phyloP scores from a whole-genome alignment of 83 land plant species.

The Isoetes engelmannii region DNA sequence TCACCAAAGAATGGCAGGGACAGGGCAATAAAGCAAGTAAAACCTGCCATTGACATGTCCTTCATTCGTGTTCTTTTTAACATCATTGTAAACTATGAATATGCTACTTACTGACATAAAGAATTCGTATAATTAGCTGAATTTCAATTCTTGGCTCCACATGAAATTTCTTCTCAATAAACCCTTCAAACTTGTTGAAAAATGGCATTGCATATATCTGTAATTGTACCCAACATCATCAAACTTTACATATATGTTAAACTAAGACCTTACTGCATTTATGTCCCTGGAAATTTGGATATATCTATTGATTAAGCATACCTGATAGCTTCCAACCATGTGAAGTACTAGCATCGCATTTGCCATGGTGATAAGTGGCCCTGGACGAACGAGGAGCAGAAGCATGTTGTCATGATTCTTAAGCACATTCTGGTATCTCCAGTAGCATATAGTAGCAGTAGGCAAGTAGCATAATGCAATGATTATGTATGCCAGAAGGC shows the following conservation, averaged over 20 bases:
- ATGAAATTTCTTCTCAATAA: not conserved
- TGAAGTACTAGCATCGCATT: conserved; percentile 5
- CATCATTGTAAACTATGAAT: not conserved
- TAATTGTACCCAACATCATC: not conserved
- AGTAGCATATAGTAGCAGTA: not conserved
- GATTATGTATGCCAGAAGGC: not conserved
- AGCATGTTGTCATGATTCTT: not conserved
- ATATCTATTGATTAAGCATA: not conserved
- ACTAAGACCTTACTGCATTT: not conserved
- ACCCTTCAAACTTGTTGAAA: not conserved
- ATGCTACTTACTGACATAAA: conserved; percentile 3
- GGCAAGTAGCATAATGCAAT: not conserved
- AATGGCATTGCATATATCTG: conserved; percentile 8
- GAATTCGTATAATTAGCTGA: not conserved
- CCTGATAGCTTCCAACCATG: conserved; percentile 2
- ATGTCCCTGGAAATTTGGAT: not conserved
- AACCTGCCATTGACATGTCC: not conserved
- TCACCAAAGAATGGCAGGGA: conserved; percentile 7
- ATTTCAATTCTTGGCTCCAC: not conserved
- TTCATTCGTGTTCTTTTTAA: not conserved
- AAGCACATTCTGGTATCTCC: not conserved
- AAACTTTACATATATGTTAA: not conserved
- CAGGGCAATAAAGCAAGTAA: not conserved
- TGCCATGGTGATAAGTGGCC: not conserved
- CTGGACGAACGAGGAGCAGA: not conserved